Conservation (phyloP, 768 basidiomycete species). For the Boletus sensibilis region DNA sequence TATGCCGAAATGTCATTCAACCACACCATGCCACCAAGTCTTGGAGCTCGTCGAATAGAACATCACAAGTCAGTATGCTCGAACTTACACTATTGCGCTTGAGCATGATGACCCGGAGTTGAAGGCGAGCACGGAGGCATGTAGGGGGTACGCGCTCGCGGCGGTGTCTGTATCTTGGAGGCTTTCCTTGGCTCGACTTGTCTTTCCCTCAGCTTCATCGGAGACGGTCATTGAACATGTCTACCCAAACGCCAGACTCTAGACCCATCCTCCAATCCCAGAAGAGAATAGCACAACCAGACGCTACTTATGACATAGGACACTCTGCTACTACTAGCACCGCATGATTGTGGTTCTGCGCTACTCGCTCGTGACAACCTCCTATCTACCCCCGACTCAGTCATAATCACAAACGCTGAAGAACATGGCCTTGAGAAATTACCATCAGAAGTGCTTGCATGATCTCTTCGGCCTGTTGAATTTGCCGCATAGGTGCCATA, state of each 20-base stretch:
- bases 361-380: neutral
- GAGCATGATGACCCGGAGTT: constrained; percentile 56
- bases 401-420: neutral
- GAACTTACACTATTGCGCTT: constrained; percentile 36
- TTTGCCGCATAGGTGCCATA: neutral
- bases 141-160: constrained; percentile 58
- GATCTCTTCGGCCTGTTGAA: neutral
- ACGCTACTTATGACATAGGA: neutral
- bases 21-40: no score
- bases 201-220: no score
- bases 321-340: neutral
- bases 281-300: neutral
- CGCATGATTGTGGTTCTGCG: neutral
- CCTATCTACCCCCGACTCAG: neutral
- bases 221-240: neutral
- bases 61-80: neutral
- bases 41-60: no score
- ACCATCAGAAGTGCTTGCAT: neutral
- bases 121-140: constrained; percentile 60
- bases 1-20: no score
- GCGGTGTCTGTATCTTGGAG: neutral
- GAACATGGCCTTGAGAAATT: neutral
- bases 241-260: neutral
- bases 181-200: neutral
- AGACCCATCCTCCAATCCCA: neutral